Conservation (phyloP, 2,329 filamentous ascomycete species). For the Cyanodermella asteris region DNA sequence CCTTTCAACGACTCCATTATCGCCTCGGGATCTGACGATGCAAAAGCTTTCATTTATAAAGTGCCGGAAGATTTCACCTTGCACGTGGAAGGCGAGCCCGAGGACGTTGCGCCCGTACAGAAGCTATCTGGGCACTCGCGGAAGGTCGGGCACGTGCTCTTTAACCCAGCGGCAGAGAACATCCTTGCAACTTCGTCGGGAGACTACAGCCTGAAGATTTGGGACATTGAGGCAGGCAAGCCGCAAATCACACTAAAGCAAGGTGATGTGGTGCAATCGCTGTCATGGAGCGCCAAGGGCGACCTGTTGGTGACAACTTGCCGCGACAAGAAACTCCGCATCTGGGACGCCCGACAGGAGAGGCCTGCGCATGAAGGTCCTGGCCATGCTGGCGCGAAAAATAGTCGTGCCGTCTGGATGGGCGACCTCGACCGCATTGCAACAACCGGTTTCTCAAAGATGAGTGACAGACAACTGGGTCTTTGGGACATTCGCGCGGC, state of each 20-base stretch:
- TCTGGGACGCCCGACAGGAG: constrained; percentile 95
- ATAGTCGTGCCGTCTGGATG: constrained; percentile 91
- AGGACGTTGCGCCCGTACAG: constrained; percentile 58
- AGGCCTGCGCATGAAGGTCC: constrained; percentile 61
- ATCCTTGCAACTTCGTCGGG: constrained; percentile 88
- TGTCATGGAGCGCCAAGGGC: constrained; percentile 88
- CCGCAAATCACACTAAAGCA: constrained; percentile 59
- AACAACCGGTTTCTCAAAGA: constrained; percentile 90
- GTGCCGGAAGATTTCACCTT: constrained; percentile 76
- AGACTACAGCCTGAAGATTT: constrained; percentile 85
- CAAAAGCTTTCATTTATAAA: constrained; percentile 90
- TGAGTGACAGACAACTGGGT: constrained; percentile 92
- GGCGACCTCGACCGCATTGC: constrained; percentile 90
- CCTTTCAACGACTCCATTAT: constrained; percentile 89
- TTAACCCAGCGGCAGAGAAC: constrained; percentile 91
- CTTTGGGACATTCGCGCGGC: constrained; percentile 80
- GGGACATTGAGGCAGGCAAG: constrained; percentile 70
- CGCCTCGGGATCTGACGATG: constrained; percentile 87
- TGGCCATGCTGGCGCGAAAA: constrained; percentile 87
- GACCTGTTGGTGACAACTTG: constrained; percentile 77
- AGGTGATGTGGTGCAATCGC: constrained; percentile 77
- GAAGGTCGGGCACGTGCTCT: constrained; percentile 50
- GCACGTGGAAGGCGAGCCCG: constrained; percentile 65
- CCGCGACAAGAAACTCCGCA: constrained; percentile 89
- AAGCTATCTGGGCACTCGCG: constrained; percentile 74